Conservation (phyloP, 2,329 filamentous ascomycete species). For the Cladophialophora chaetospira region DNA sequence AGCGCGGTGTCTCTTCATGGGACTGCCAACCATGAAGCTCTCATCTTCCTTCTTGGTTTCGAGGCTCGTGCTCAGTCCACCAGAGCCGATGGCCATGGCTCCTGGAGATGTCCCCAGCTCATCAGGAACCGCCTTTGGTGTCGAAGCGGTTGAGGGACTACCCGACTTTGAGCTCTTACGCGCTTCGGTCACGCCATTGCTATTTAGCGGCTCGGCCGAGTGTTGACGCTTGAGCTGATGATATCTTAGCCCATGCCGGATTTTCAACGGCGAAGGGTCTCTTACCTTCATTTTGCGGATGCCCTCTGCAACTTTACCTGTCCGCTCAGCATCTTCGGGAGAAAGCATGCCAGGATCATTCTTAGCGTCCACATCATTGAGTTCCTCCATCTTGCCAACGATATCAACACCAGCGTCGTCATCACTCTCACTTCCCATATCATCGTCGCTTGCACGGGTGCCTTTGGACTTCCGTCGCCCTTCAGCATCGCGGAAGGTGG, state of each 20-base stretch:
- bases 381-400: constrained; percentile 62
- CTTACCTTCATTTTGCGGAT: constrained; percentile 67
- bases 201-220: constrained; percentile 57
- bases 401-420: constrained; percentile 67
- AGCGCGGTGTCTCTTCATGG: constrained; percentile 50
- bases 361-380: constrained; percentile 61
- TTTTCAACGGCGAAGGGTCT: constrained; percentile 29
- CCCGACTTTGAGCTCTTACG: constrained; percentile 47
- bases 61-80: constrained; percentile 27
- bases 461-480: constrained; percentile 55
- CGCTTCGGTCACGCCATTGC: constrained; percentile 41
- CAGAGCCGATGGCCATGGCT: constrained; percentile 21
- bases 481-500: constrained; percentile 76
- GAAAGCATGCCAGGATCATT: constrained; percentile 54
- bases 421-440: constrained; percentile 76
- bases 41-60: constrained; percentile 37
- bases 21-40: constrained; percentile 45
- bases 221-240: constrained; percentile 66
- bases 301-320: constrained; percentile 64
- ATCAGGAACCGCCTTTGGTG: constrained; percentile 37
- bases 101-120: constrained; percentile 43
- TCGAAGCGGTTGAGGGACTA: constrained; percentile 41
- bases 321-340: constrained; percentile 61
- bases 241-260: constrained; percentile 33
- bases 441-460: constrained; percentile 56